Conservation (phyloP, 352 stramenopile species). For the Phytophthora ramorum region DNA sequence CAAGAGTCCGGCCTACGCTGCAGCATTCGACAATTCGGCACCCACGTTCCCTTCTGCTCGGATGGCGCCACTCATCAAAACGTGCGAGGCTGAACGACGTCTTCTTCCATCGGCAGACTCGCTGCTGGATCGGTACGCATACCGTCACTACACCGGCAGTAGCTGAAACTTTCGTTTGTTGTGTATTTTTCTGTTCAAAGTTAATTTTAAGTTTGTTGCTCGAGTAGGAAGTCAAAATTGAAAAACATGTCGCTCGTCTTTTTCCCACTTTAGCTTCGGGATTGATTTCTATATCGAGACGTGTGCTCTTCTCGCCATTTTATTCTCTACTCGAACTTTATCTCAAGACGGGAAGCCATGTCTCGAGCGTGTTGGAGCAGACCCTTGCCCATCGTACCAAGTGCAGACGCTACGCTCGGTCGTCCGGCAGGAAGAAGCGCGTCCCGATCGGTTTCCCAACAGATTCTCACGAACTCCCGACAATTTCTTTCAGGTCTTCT, state of each 20-base stretch:
- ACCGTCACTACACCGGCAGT: background rate
- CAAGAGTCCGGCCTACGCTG: constrained; percentile 2
- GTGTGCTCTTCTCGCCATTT: too few relatives aligned
- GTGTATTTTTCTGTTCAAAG: background rate
- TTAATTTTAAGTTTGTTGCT: background rate
- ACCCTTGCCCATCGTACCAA: background rate
- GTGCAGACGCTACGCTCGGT: too few relatives aligned
- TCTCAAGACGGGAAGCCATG: too few relatives aligned
- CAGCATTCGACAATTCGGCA: background rate
- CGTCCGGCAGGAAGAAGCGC: background rate
- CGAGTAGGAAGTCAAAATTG: background rate
- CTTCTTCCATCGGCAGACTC: background rate
- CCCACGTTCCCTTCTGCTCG: background rate
- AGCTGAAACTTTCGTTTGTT: background rate
- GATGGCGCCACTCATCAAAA: background rate
- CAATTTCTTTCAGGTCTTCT: background rate
- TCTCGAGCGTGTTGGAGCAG: background rate
- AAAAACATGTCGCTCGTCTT: too few relatives aligned
- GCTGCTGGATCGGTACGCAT: background rate
- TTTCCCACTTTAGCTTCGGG: too few relatives aligned
- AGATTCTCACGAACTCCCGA: background rate
- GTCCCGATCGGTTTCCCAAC: background rate
- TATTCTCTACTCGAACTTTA: too few relatives aligned
- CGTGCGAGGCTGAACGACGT: background rate
- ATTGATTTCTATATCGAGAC: too few relatives aligned